Evolutionary conservation across 371 early-diverging fungal species (phyloP), one percentile per base, ranked within the genome.

Genomic region (Syncephalis plumigaleata): DNA sequence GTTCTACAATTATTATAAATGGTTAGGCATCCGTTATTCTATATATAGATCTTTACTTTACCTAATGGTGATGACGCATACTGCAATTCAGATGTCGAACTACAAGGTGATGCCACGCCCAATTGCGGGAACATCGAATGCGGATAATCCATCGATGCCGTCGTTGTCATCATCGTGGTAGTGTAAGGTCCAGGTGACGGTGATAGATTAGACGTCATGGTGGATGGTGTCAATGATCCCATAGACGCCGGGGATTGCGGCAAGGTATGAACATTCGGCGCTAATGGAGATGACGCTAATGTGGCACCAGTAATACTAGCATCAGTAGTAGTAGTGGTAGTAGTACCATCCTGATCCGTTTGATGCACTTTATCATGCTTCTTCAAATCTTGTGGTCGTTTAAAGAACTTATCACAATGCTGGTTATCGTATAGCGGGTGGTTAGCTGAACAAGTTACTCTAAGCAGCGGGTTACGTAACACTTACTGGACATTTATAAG

Each of bases 381-480:
- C 60, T 86, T 90, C 55, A 89, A 63, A 56, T 93, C 94, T 69
- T 91, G 91, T 3, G 86, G 87, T 8, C 94, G 70, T 63, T 93
- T 93, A 67, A 93, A 93, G 7, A 83, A 63, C 58, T 90, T 84
- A 27, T 64, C 59, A 62, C 94, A 93, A 38, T 61, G 56, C 78
- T 85, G 16, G 43, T 0, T 13, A 36, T 13, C 25, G 23, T 1
- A 7, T 50, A 27, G 38, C 17, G 3, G 3, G 23, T 16, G 48
- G 27, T 22, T 9, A 38, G 17, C 36, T 9, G 17, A 47, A 45
- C 4, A 20, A n/a, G n/a, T n/a, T n/a, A n/a, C n/a, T n/a, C n/a
- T n/a, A n/a, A 16, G 24, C 31, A 39, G 9, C 40, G 20, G 16
- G 26, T 16, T 13, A 37, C 8, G 1, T 9, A 15, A 25, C 18